Conservation (phyloP, 495 filamentous ascomycete genomes). For the Neurospora cerealis region DNA sequence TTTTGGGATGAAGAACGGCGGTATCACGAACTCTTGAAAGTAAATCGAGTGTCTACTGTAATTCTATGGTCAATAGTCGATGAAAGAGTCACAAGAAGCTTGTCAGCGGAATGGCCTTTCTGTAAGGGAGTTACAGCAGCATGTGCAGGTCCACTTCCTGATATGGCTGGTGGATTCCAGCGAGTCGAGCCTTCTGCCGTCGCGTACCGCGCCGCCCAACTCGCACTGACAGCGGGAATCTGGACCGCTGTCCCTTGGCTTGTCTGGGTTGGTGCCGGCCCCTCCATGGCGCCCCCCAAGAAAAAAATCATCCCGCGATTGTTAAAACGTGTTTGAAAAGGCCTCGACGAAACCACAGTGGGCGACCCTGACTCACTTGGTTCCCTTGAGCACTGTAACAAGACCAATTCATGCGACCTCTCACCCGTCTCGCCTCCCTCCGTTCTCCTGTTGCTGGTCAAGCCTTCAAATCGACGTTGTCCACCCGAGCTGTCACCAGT, state of each 20-base stretch:
- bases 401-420: slow-evolving; percentile 16
- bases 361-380: slow-evolving; percentile 19
- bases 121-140: not conserved
- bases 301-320: not conserved
- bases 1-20: not conserved
- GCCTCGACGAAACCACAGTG: slow-evolving; percentile 1
- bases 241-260: not conserved
- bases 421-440: slow-evolving; percentile 9
- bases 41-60: not conserved
- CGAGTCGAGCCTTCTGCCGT: not conserved
- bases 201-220: not conserved
- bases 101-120: not conserved
- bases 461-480: slow-evolving; percentile 9
- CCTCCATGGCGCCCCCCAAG: not conserved
- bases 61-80: not conserved
- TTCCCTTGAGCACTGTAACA: slow-evolving; percentile 7
- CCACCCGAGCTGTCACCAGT: slow-evolving; percentile 1
- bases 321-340: not conserved
- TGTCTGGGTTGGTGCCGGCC: not conserved
- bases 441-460: slow-evolving; percentile 17
- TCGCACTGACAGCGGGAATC: not conserved
- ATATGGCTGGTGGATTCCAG: not conserved
- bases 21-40: not conserved
- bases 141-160: not conserved
- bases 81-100: not conserved